Evolutionary conservation across 2,329 filamentous ascomycete species (phyloP), one percentile per base, ranked within the genome.

Genomic region (Rutstroemia sp.): DNA sequence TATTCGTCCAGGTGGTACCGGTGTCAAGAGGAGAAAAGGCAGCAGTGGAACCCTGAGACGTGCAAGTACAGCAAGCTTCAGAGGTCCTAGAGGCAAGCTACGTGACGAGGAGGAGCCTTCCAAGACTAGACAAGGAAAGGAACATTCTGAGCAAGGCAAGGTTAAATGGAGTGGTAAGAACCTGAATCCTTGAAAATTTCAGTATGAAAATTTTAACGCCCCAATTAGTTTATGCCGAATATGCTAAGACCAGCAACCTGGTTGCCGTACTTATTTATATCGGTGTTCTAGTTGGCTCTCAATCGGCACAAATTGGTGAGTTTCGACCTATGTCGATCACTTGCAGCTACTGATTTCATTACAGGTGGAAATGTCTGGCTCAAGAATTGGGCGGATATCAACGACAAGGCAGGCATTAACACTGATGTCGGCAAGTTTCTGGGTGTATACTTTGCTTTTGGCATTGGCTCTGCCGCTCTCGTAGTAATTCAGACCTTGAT

Each of bases 401-500:
- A 97, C 69, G 80, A 85, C 64, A 67, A 76, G 38, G 74, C 76
- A 58, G 84, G 86, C 49, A 71, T 74, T 48, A 97, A 97, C 69
- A 79, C 82, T 8, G 68, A 92, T 39, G 81, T 95, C 57, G 92
- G 87, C 64, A 95, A 89, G 72, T 99, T 91, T 69, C 88, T 99
- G 68, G 90, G 92, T 57, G 83, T 99, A 62, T 99, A 99, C 74
- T 94, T 99, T 73, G 90, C 88, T 16, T 89, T 99, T 72, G 95
- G 94, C 48, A 81, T 99, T 51, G 92, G 92, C 34, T 86, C 89
- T 25, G 87, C 94, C 42, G 79, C 82, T 45, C 77, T 99, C 61
- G 92, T 95, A 3, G 90, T 97, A 44, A 69, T 95, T 30, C 94
- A 97, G 73, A 97, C 92, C 5, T 76, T 99, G 64, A 91, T 99